phyloP scores from a whole-genome alignment of 352 stramenopile genomes.

The Phytophthora capsici region DNA sequence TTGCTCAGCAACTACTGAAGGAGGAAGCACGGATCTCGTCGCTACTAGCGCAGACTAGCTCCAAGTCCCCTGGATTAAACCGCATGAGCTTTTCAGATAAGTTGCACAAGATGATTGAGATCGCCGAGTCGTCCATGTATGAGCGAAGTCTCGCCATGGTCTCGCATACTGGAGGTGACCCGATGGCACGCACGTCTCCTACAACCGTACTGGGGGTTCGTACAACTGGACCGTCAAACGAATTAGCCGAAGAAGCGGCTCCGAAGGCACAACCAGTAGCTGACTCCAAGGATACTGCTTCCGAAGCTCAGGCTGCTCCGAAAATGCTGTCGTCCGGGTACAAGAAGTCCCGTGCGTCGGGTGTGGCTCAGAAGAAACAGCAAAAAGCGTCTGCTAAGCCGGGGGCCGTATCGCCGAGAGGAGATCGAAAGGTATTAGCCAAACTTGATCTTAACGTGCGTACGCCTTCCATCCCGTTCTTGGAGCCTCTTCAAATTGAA shows the following conservation, averaged over 20 bases:
- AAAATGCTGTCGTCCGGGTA: conserved; percentile 45
- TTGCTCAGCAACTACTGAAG: conserved; percentile 63
- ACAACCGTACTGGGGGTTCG: neutral
- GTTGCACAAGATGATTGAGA: conserved; percentile 85
- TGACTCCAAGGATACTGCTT: conserved; percentile 15
- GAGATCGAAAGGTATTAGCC: conserved; percentile 12
- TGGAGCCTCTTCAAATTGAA: conserved; percentile 27
- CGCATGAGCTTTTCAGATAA: conserved; percentile 81
- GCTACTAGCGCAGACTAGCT: conserved; percentile 48
- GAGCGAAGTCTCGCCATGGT: conserved; percentile 33
- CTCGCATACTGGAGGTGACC: conserved; percentile 1
- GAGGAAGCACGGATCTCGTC: conserved; percentile 64
- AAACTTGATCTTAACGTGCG: conserved; percentile 17
- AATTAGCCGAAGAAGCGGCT: neutral
- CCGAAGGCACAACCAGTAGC: conserved; percentile 6
- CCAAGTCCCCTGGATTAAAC: conserved; percentile 58
- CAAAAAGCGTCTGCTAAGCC: conserved; percentile 7
- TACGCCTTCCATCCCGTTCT: conserved; percentile 23
- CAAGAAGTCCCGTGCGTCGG: conserved; percentile 38
- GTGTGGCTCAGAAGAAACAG: conserved; percentile 24
- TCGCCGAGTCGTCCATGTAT: conserved; percentile 73
- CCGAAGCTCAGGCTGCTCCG: conserved; percentile 13
- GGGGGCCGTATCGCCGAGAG: conserved; percentile 7
- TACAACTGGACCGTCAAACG: neutral
- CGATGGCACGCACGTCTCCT: neutral